Evolutionary conservation across 2,329 filamentous ascomycete species (phyloP).

Genomic region (Arthroderma sp.): DNA sequence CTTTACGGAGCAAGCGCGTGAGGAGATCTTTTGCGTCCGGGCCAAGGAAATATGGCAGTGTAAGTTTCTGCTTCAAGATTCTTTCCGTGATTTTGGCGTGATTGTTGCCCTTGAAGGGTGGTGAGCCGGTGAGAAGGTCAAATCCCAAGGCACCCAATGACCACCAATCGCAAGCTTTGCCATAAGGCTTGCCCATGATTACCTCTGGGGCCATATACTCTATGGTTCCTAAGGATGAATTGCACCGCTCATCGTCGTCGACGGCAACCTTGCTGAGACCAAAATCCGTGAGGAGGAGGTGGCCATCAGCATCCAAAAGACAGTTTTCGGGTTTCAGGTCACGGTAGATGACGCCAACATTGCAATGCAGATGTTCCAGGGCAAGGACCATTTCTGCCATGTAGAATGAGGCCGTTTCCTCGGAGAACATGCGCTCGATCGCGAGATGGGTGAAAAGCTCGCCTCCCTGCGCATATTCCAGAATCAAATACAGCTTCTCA

Average conservation of each 20-base stretch:
- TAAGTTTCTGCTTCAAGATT: conserved; percentile 84
- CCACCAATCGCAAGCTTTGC: conserved; percentile 97
- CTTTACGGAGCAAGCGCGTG: conserved; percentile 78
- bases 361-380: conserved; percentile 81
- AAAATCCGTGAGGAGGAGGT: conserved; percentile 91
- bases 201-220: conserved; percentile 99
- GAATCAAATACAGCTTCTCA: conserved; percentile 91
- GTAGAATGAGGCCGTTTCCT: conserved; percentile 85
- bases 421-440: conserved; percentile 88
- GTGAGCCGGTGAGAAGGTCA: conserved; percentile 82
- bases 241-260: conserved; percentile 58
- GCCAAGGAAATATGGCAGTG: conserved; percentile 78
- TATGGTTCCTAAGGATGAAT: conserved; percentile 84
- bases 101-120: conserved; percentile 83
- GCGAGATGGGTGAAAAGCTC: conserved; percentile 93
- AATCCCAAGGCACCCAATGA: conserved; percentile 85
- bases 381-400: conserved; percentile 97
- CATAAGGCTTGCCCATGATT: conserved; percentile 75
- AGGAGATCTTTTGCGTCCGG: conserved; percentile 90
- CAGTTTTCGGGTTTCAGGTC: conserved; percentile 98
- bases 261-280: conserved; percentile 89
- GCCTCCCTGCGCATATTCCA: conserved; percentile 94
- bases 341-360: conserved; percentile 86
- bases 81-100: conserved; percentile 92
- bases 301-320: conserved; percentile 78